A percentile compares a stretch with the other conserved stretches of the same genome.
Evolutionary conservation across 306 rosid species (phyloP).

Genomic region (Vicia villosa): DNA sequence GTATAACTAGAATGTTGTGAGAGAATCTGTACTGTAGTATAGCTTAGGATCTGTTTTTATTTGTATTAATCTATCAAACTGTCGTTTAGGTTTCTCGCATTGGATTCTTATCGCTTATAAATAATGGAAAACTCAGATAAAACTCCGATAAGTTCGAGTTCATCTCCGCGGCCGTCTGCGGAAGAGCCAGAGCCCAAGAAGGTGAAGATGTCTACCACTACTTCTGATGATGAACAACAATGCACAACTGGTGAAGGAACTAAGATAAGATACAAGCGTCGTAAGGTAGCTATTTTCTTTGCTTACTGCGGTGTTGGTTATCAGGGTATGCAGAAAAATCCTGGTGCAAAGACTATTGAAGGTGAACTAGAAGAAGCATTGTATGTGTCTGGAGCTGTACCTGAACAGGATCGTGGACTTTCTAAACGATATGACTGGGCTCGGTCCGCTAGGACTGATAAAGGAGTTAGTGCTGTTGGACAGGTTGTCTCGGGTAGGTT

Average conservation of each 20-base stretch:
- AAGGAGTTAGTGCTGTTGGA: slow-evolving; percentile 97
- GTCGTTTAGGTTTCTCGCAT: slow-evolving; percentile 45
- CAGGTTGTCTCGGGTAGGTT: slow-evolving; percentile 94
- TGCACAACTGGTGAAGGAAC: slow-evolving; percentile 32
- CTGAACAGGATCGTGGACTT: slow-evolving; percentile 76
- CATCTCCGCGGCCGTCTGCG: slow-evolving; percentile 42
- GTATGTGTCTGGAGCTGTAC: slow-evolving; percentile 71
- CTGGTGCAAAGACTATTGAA: slow-evolving; percentile 96
- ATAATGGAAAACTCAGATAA: slow-evolving; percentile 63
- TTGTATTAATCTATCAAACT: slow-evolving; percentile 26
- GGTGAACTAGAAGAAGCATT: slow-evolving; percentile 92
- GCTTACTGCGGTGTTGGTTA: slow-evolving; percentile 95
- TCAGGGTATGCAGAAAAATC: slow-evolving; percentile 98
- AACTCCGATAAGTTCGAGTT: slow-evolving; percentile 39
- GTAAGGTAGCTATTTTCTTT: slow-evolving; percentile 81
- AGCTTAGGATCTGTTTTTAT: slow-evolving; percentile 22
- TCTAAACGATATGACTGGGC: slow-evolving; percentile 88
- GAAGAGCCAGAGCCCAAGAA: slow-evolving; percentile 65
- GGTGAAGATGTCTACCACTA: slow-evolving; percentile 86
- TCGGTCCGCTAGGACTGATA: slow-evolving; percentile 91
- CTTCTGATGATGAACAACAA: slow-evolving; percentile 74
- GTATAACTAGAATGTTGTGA: neutral
- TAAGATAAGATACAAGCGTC: slow-evolving; percentile 74
- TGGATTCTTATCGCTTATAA: slow-evolving; percentile 39
- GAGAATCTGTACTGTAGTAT: slow-evolving; percentile 21